Percentiles rank a stretch among this genome's conserved stretches.
Evolutionary conservation across 768 basidiomycete species (phyloP).

Genomic region (Termitomyces sp.): DNA sequence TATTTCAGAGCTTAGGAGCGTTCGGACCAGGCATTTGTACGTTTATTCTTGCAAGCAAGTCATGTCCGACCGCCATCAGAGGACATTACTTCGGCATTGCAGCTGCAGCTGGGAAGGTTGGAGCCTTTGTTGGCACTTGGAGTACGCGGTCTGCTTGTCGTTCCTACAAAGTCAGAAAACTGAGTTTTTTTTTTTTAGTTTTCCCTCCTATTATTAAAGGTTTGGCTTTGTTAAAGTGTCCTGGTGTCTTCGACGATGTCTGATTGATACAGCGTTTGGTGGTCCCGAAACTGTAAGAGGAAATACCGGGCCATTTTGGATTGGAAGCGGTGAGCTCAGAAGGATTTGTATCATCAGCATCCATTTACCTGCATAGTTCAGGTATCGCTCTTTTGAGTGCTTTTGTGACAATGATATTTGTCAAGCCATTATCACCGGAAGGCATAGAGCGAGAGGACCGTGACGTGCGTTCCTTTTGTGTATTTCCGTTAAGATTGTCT

Average conservation of each 20-base stretch:
- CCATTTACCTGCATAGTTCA: conserved; percentile 5
- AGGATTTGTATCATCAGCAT: not conserved
- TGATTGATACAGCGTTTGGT: conserved; percentile 48
- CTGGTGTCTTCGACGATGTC: not conserved
- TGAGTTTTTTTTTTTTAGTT: conserved; percentile 27
- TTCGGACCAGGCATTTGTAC: conserved; percentile 84
- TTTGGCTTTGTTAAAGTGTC: conserved; percentile 20
- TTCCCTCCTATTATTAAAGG: conserved; percentile 66
- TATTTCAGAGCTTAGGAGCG: conserved; percentile 88
- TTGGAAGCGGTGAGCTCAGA: conserved; percentile 53
- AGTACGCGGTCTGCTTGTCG: conserved; percentile 36
- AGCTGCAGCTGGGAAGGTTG: conserved; percentile 80
- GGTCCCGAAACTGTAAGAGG: conserved; percentile 46
- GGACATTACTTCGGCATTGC: conserved; percentile 87
- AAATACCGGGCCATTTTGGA: conserved; percentile 85
- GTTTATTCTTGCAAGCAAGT: conserved; percentile 72
- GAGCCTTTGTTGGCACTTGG: conserved; percentile 81
- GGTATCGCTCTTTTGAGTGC: conserved; percentile 79
- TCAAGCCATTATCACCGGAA: conserved; percentile 70
- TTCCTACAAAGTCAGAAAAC: not conserved
- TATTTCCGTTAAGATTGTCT: not conserved
- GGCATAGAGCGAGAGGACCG: conserved; percentile 64
- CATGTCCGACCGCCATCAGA: conserved; percentile 77
- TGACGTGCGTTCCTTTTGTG: not conserved
- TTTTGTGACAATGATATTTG: conserved; percentile 62